These are phyloP conservation scores for Ophiosphaerella narmari DNA, from an alignment of 2,329 filamentous ascomycete genomes.

Conservation along the genomic window DNA sequence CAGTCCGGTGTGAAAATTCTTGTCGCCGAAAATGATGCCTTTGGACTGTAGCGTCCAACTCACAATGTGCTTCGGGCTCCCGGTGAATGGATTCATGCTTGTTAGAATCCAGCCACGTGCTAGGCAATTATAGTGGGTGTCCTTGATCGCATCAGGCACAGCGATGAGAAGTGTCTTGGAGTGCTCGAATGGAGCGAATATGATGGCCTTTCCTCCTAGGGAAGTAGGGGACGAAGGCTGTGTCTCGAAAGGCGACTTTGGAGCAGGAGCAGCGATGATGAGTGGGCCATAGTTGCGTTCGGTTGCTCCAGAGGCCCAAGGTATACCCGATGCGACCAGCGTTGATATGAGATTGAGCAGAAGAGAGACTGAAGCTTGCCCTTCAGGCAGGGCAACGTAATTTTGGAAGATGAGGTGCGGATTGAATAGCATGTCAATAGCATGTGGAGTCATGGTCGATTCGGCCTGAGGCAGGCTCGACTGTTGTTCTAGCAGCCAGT, in stretches of 20 bases:
- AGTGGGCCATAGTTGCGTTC: conserved; percentile 40
- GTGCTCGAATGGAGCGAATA: conserved; percentile 41
- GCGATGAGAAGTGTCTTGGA: conserved; percentile 38
- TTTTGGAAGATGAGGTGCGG: conserved; percentile 44
- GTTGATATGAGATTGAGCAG: conserved; percentile 25
- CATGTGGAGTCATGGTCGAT: conserved; percentile 16
- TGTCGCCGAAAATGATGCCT: conserved; percentile 47
- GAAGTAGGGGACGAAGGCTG: neutral
- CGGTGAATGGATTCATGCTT: conserved; percentile 34
- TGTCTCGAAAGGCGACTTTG: conserved; percentile 1
- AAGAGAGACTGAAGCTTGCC: conserved; percentile 18
- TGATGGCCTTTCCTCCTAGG: conserved; percentile 27
- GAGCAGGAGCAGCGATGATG: conserved; percentile 24
- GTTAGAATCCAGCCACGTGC: conserved; percentile 47
- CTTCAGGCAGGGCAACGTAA: conserved; percentile 37
- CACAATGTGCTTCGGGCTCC: conserved; percentile 21
- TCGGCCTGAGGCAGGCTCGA: conserved; percentile 27
- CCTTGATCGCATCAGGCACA: conserved; percentile 34
- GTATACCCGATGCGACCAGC: conserved; percentile 37
- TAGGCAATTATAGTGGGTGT: conserved; percentile 19
- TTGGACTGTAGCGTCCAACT: conserved; percentile 50
- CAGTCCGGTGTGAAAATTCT: conserved; percentile 20
- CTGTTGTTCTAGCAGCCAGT: conserved; percentile 46
- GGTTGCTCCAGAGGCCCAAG: conserved; percentile 36
- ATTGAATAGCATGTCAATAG: conserved; percentile 31